Evolutionary conservation across 1,139 yeast species (phyloP).

Genomic region (Magnusiomyces tetraspermus): DNA sequence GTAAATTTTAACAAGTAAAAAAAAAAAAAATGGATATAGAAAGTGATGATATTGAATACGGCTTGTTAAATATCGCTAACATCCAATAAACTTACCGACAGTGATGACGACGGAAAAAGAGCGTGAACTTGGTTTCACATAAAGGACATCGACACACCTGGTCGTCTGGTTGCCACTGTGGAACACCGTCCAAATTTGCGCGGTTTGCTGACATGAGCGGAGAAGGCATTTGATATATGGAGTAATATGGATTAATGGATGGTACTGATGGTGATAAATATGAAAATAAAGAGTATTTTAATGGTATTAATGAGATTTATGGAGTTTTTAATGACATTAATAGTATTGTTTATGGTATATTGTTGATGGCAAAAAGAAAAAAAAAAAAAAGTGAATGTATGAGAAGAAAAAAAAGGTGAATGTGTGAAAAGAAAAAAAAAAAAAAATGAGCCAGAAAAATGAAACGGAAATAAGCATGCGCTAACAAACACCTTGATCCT

Average conservation of each 20-base stretch:
- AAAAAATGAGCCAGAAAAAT: too few relatives aligned
- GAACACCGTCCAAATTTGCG: slow-evolving; percentile 29
- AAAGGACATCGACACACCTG: slow-evolving; percentile 50
- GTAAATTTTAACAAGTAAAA: slow-evolving; percentile 10
- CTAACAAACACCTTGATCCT: too few relatives aligned
- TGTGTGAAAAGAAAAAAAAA: too few relatives aligned
- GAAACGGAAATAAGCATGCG: too few relatives aligned
- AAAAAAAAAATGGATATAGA: not conserved
- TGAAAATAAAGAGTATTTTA: not conserved
- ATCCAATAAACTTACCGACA: slow-evolving; percentile 58
- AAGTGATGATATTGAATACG: not conserved
- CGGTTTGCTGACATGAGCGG: slow-evolving; percentile 7
- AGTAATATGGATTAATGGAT: too few relatives aligned
- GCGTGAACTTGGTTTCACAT: slow-evolving; percentile 50
- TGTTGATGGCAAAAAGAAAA: too few relatives aligned
- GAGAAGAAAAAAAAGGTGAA: too few relatives aligned
- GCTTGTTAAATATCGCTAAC: too few relatives aligned
- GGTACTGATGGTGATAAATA: not conserved
- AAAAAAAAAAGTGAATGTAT: too few relatives aligned
- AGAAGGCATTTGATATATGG: slow-evolving; percentile 2
- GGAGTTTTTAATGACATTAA: too few relatives aligned
- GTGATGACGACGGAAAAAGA: slow-evolving; percentile 79
- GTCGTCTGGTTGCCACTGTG: slow-evolving; percentile 75
- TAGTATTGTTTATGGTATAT: too few relatives aligned
- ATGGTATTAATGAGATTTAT: too few relatives aligned